A percentile compares a stretch with the other conserved stretches of the same genome.
These are phyloP conservation scores for Eucalyptus microcorys DNA, from an alignment of 345 rosid genomes.

Conservation along the genomic window DNA sequence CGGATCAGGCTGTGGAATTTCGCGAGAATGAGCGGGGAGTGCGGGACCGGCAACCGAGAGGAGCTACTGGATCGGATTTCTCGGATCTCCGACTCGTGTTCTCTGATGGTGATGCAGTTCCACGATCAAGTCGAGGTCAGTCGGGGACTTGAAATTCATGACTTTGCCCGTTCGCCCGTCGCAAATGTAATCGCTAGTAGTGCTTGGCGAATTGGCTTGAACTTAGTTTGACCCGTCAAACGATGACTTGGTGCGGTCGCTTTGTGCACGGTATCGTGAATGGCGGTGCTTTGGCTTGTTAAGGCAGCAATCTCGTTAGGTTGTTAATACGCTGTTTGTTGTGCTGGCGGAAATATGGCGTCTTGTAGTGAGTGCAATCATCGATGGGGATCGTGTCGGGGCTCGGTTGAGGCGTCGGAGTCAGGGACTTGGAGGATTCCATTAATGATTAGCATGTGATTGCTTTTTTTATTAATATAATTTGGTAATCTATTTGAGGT, in stretches of 20 bases:
- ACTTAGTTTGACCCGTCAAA: not conserved
- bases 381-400: not conserved
- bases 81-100: conserved; percentile 64
- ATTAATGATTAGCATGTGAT: conserved; percentile 3
- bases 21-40: conserved; percentile 35
- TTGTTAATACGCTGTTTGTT: not conserved
- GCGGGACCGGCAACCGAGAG: conserved; percentile 22
- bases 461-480: not conserved
- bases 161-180: not conserved
- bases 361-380: not conserved
- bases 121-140: conserved; percentile 53
- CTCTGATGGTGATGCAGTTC: conserved; percentile 62
- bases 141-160: not conserved
- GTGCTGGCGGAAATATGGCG: not conserved
- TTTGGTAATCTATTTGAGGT: not conserved
- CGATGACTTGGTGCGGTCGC: not conserved
- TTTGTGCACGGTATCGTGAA: not conserved
- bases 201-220: not conserved
- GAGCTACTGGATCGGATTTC: conserved; percentile 35
- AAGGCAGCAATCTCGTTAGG: not conserved
- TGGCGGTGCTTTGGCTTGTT: not conserved
- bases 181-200: not conserved
- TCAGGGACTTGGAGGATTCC: not conserved
- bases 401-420: not conserved
- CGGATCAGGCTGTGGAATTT: conserved; percentile 48